Evolutionary conservation across 2,329 filamentous ascomycete species (phyloP).

Genomic region (Aureobasidium leucospermi): DNA sequence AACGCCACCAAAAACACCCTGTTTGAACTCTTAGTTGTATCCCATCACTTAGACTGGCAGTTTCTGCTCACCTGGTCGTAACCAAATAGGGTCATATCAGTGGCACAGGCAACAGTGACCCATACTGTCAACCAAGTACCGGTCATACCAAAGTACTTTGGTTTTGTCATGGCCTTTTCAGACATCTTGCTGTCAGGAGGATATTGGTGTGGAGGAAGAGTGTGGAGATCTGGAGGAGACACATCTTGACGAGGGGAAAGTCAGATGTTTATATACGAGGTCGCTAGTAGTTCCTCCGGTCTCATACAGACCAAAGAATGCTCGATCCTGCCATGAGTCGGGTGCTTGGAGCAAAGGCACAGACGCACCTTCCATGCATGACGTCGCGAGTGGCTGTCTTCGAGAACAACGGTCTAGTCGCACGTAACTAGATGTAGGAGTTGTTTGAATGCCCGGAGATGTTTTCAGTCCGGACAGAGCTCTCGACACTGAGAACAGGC

Average conservation of each 20-base stretch:
- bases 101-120: slow-evolving; percentile 45
- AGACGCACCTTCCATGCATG: background rate
- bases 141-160: slow-evolving; percentile 45
- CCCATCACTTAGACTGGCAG: too few relatives aligned
- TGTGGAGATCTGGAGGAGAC: background rate
- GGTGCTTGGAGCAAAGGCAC: background rate
- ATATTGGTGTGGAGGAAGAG: background rate
- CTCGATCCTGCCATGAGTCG: background rate
- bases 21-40: slow-evolving; percentile 33
- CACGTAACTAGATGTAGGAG: background rate
- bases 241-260: background rate
- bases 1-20: slow-evolving; percentile 49
- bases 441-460: background rate
- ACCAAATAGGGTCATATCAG: slow-evolving; percentile 39
- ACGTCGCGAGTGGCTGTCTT: slow-evolving; percentile 8
- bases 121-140: slow-evolving; percentile 51
- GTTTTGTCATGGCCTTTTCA: slow-evolving; percentile 18
- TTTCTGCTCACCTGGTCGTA: slow-evolving; percentile 15
- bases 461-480: too few relatives aligned
- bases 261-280: slow-evolving; percentile 6
- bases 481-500: too few relatives aligned
- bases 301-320: background rate
- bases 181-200: background rate
- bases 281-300: background rate
- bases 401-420: background rate